Conservation (phyloP, 108 stramenopile species). For the Schizochytrium sp. region DNA sequence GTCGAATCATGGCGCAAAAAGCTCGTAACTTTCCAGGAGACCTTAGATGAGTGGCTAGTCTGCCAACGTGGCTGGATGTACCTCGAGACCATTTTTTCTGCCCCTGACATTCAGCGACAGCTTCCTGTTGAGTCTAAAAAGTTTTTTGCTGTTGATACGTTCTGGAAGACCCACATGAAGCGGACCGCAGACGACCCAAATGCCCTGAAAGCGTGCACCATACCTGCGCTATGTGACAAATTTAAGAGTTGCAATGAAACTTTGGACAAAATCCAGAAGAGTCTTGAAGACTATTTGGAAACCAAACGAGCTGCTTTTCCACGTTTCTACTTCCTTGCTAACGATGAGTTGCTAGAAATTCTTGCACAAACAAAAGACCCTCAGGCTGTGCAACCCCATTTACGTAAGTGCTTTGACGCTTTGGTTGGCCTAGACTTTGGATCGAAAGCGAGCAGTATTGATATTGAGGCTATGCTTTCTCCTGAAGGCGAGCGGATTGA, state of each 20-base stretch:
- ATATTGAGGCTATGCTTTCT: slow-evolving; percentile 77
- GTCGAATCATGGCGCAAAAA: slow-evolving; percentile 78
- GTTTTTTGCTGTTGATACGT: slow-evolving; percentile 78
- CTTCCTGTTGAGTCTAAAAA: slow-evolving; percentile 77
- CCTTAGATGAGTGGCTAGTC: slow-evolving; percentile 80
- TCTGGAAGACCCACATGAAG: slow-evolving; percentile 77
- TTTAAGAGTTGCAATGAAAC: slow-evolving; percentile 75
- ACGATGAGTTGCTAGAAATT: slow-evolving; percentile 82
- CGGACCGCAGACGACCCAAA: slow-evolving; percentile 76
- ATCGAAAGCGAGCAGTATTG: slow-evolving; percentile 70
- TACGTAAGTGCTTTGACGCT: slow-evolving; percentile 82
- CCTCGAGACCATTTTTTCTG: slow-evolving; percentile 81
- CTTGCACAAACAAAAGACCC: slow-evolving; percentile 81
- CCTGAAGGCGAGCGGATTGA: slow-evolving; percentile 76
- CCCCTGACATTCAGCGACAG: slow-evolving; percentile 81
- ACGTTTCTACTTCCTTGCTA: slow-evolving; percentile 81
- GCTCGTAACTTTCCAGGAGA: slow-evolving; percentile 78
- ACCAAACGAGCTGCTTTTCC: slow-evolving; percentile 82
- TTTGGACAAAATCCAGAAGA: slow-evolving; percentile 82
- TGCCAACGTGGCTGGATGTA: slow-evolving; percentile 81
- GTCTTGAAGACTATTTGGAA: slow-evolving; percentile 81
- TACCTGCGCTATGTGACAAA: slow-evolving; percentile 72
- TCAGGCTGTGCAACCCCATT: slow-evolving; percentile 81
- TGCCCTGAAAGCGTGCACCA: slow-evolving; percentile 73
- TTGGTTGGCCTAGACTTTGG: slow-evolving; percentile 77